These are phyloP conservation scores for Pneumocystis jirovecii DNA, from an alignment of 1,139 yeast genomes.

Conservation along the genomic window DNA sequence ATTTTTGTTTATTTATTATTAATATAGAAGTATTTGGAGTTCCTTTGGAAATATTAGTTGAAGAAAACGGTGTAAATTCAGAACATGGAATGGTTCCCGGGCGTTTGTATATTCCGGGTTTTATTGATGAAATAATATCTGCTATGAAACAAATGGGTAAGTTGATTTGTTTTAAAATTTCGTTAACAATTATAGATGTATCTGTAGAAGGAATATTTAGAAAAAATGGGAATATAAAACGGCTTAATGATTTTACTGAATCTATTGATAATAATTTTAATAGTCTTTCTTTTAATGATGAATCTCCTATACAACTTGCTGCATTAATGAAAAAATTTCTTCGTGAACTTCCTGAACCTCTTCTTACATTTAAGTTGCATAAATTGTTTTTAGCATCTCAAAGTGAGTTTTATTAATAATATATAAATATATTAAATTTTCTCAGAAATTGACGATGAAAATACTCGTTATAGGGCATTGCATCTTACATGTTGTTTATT, in stretches of 20 bases:
- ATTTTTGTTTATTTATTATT: background rate
- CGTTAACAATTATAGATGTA: conserved; percentile 29
- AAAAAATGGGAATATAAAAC: conserved; percentile 85
- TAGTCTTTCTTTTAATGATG: conserved; percentile 52
- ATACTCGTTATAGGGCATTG: conserved; percentile 40
- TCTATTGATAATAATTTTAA: conserved; percentile 62
- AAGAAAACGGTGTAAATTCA: conserved; percentile 70
- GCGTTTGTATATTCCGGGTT: conserved; percentile 57
- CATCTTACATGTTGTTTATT: conserved; percentile 65
- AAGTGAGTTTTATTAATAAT: conserved; percentile 15
- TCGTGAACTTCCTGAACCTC: conserved; percentile 84
- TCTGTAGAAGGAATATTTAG: conserved; percentile 94
- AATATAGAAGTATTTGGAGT: conserved; percentile 55
- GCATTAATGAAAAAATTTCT: conserved; percentile 84
- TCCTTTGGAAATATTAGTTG: conserved; percentile 55
- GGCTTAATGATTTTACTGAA: conserved; percentile 59
- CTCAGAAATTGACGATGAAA: conserved; percentile 29
- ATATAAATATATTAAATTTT: conserved; percentile 15
- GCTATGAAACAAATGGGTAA: conserved; percentile 73
- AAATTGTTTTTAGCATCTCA: conserved; percentile 74
- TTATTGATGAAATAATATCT: conserved; percentile 71
- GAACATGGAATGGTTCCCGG: conserved; percentile 75
- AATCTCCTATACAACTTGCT: conserved; percentile 83
- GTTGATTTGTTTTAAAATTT: background rate
- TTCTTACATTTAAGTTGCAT: conserved; percentile 62